Percentiles rank a stretch among this genome's conserved stretches.
Conservation (phyloP, 345 rosid species). For the Gossypium mustelinum region DNA sequence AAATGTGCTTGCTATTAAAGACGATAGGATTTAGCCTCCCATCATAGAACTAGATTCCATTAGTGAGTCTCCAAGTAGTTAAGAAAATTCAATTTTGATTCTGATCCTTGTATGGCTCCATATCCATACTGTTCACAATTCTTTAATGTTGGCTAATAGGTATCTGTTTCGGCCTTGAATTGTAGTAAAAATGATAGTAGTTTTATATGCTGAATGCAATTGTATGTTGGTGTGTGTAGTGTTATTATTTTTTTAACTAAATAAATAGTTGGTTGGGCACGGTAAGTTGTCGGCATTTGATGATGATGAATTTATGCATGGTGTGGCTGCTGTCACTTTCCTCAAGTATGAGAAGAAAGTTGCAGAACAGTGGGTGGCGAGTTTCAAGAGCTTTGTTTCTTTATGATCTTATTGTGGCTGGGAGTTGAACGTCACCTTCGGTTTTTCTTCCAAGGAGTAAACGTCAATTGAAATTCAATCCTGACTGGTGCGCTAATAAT, state of each 20-base stretch:
- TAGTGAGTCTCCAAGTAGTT: not conserved
- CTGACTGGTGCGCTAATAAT: not conserved
- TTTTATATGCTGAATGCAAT: not conserved
- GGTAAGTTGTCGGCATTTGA: not conserved
- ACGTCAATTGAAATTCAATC: not conserved
- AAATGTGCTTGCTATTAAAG: constrained; percentile 7
- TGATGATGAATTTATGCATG: not conserved
- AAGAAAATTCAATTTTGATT: not conserved
- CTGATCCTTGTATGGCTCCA: not conserved
- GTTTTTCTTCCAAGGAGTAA: too few species aligned
- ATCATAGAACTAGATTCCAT: not conserved
- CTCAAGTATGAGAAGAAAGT: not conserved
- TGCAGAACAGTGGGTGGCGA: not conserved
- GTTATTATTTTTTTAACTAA: not conserved
- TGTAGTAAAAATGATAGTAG: not conserved
- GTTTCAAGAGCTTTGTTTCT: too few species aligned
- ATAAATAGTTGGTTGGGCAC: not conserved
- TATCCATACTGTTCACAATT: not conserved
- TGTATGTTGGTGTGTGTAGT: not conserved
- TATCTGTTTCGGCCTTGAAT: not conserved
- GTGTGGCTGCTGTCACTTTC: not conserved
- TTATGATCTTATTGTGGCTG: not conserved
- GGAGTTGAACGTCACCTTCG: not conserved
- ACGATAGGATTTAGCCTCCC: constrained; percentile 10
- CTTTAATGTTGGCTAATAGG: not conserved